Base-by-base conservation (phyloP, 192 early-diverging fungal species). In the Spinellus fusiger region DNA sequence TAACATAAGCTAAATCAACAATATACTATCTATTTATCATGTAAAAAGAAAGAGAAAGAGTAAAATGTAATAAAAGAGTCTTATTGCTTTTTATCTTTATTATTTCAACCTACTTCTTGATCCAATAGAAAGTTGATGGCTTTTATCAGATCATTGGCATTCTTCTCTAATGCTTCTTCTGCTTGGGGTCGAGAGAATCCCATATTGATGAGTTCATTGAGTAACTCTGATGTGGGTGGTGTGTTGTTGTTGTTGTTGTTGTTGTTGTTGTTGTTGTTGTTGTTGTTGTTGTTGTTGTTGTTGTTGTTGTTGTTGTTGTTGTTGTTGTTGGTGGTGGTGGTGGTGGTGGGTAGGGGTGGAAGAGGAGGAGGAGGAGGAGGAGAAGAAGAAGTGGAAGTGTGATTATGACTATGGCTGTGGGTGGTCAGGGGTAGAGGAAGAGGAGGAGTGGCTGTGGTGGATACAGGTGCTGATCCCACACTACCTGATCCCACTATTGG, bases 41-140 rank as follows among this genome's bases (percentile, higher is more conserved):
- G n/a, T n/a, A n/a, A n/a, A n/a, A n/a, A n/a, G n/a, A n/a, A 44
- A 44, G 18, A 44, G 18, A 44, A 44, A 44, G 40, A 10, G 15
- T n/a, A 18, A 44, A 12, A 12, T 44, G 13, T 44, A 44, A 44
- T n/a, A 44, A 12, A 44, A 44, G 40, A n/a, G 40, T 44, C 18
- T 18, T 44, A 44, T 44, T 44, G n/a, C n/a, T n/a, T n/a, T n/a
- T n/a, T n/a, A n/a, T 44, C 6, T 37, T 37, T 37, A 37, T 37
- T 37, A 9, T n/a, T 44, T 44, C 18, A 44, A n/a, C 40, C 40
- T n/a, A 44, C 48, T 8, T 20, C 59, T 61, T 54, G 57, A 74
- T 91, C 89, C 56, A 91, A 75, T 47, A 91, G 75, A 69, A 86
- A 89, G 70, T 91, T 91, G 61, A 83, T 84, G 1, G 89, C 88